Evolutionary conservation across 768 basidiomycete genomes (phyloP), one percentile per base, ranked within the genome.

Genomic region (Suillus discolor): DNA sequence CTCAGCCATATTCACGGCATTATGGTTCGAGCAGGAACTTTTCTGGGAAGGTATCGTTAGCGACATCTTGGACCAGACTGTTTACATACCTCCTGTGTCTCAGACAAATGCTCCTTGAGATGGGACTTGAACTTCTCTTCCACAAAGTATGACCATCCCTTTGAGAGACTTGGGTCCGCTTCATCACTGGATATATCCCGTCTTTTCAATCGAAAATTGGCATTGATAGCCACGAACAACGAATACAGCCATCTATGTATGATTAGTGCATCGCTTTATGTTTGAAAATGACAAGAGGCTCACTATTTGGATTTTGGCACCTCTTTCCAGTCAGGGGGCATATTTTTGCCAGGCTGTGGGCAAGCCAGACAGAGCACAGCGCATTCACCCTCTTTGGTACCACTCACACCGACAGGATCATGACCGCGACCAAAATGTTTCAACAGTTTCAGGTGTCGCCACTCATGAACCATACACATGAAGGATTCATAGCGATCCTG

Each of bases 181-280:
- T 69, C 67, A 6, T 73, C 69, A 9, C 28, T 73, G 8, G 75
- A 77, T 0, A 72, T 70, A 36, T 70, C 68, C 34, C 66, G 64
- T 8, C 70, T 60, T 44, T 76, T 76, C 25, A 79, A 68, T 0
- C 73, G 65, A 60, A 79, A 79, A 65, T 79, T 79, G 2, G 75
- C 71, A 57, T 79, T 75, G 1, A 79, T 72, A 1, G 70, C 72
- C 1, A 79, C 34, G 54, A 76, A 75, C 6, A 70, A 44, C 0
- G 49, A 45, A 61, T 74, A 72, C 4, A 77, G 42, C 74, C 77
- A 79, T 63, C 78, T 78, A 42, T 3, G 12, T 23, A 1, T 34
- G 53, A 62, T n/a, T 44, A 25, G 5, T 13, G 13, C 47, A 25
- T 31, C 4, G 28, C 28, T 31, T 31, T 4, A 31, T 31, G 28